phyloP scores from a whole-genome alignment of 2,329 filamentous ascomycete genomes.

The Bipolaris gigantea region DNA sequence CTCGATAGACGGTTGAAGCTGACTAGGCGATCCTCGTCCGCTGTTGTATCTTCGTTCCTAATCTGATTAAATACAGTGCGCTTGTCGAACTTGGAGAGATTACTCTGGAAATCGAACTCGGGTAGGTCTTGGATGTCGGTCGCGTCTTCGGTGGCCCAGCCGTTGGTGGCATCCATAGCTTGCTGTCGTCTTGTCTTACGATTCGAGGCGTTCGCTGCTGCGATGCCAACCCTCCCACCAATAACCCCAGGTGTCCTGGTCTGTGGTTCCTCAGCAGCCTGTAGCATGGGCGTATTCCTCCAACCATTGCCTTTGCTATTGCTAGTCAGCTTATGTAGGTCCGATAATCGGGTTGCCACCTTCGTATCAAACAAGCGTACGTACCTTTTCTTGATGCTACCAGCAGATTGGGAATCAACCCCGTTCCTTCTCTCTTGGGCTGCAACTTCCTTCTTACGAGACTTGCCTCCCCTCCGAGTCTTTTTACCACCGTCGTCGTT shows the following conservation, averaged over 20 bases:
- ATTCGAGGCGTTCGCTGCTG: slow-evolving; percentile 43
- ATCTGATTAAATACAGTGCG: slow-evolving; percentile 89
- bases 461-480: slow-evolving; percentile 51
- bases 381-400: slow-evolving; percentile 37
- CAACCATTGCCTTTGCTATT: slow-evolving; percentile 63
- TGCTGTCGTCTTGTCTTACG: slow-evolving; percentile 52
- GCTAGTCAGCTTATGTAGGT: slow-evolving; percentile 13
- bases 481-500: slow-evolving; percentile 48
- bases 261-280: slow-evolving; percentile 56
- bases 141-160: slow-evolving; percentile 94
- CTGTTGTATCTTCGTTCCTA: slow-evolving; percentile 80
- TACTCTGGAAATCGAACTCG: slow-evolving; percentile 90
- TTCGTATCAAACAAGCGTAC: slow-evolving; percentile 32
- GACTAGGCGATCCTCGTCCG: slow-evolving; percentile 89
- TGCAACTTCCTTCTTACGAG: slow-evolving; percentile 49
- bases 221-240: slow-evolving; percentile 41
- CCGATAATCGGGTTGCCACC: background rate
- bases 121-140: slow-evolving; percentile 91
- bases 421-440: slow-evolving; percentile 46
- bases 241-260: slow-evolving; percentile 44
- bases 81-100: slow-evolving; percentile 94
- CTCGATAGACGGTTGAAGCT: slow-evolving; percentile 73
- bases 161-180: slow-evolving; percentile 65
- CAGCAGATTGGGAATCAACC: slow-evolving; percentile 24
- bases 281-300: slow-evolving; percentile 68